Base-by-base conservation (phyloP, 2,329 filamentous ascomycete species). In the Penicillium griseofulvum region DNA sequence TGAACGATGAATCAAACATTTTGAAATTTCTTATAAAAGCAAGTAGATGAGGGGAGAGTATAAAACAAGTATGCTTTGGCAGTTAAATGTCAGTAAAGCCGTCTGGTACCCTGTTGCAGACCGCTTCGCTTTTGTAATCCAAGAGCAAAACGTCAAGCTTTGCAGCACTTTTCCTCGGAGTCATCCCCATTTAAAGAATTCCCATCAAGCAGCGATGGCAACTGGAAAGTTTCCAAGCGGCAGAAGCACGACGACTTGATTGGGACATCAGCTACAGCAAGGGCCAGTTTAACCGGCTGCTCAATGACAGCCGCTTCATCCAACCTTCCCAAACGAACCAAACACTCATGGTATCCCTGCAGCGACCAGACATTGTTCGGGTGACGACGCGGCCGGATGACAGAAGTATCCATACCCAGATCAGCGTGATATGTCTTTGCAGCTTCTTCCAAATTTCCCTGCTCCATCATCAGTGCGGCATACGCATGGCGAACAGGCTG, bases 291-390 rank as follows among this genome's bases (percentile, higher is more conserved):
- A 47, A 86, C 65, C 63, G 81, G 75, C 58, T 75, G 69, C 50
- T 73, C 65, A 5, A 84, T 64, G 16, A 76, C 70, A 4, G 61
- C 64, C 6, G 79, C 80, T 60, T 83, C 80, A 0, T 70, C 72
- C 5, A 46, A 60, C 22, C 76, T 71, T 0, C 81, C 83, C 12
- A 87, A 64, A 55, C 76, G 81, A 5, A 78, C 57, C 41, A 90
- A 65, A 65, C 88, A 89, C 71, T 91, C 88, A 59, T 89, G 80
- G 60, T 84, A 87, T 0, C 88, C 88, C 58, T 89, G 85, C 48
- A 91, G 69, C 1, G 87, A 81, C 88, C 88, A 91, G 0, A 91
- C 83, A 60, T 91, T 91, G 41, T 86, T 86, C 1, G 82, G 85
- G 69, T 90, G 88, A 50, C 82, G 81, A 38, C 83, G 75, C 0